Conservation (phyloP, 2,329 filamentous ascomycete genomes). For the Cadophora malorum region DNA sequence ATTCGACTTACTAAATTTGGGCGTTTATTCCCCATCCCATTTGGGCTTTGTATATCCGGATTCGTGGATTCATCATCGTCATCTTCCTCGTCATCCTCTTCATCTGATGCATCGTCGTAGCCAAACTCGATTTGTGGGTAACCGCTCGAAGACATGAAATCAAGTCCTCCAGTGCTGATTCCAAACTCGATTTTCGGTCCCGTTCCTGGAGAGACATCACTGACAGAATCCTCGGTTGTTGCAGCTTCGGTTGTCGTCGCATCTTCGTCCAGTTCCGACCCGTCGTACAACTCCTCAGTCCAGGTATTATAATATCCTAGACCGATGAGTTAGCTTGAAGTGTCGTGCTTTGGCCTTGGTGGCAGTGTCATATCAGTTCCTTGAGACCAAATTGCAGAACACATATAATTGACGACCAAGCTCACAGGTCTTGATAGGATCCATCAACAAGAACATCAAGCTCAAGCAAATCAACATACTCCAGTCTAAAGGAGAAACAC, state of each 20-base stretch:
- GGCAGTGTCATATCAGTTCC: not conserved
- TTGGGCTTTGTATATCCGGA: conserved; percentile 51
- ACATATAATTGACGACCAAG: not conserved
- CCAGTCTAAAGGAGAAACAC: not conserved
- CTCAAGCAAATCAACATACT: too few relatives aligned
- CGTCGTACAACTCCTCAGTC: conserved; percentile 75
- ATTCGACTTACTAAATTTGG: conserved; percentile 32
- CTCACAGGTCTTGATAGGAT: not conserved
- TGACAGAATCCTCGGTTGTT: conserved; percentile 39
- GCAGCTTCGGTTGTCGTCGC: conserved; percentile 54
- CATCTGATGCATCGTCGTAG: conserved; percentile 55
- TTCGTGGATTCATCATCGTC: conserved; percentile 53
- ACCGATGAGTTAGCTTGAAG: not conserved
- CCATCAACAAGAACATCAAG: not conserved
- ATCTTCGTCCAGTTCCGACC: conserved; percentile 62
- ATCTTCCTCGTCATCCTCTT: conserved; percentile 53
- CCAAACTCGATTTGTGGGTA: conserved; percentile 81
- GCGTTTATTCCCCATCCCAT: conserved; percentile 31
- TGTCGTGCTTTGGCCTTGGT: not conserved
- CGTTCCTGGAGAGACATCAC: conserved; percentile 39
- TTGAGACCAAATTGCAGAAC: not conserved
- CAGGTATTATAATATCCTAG: conserved; percentile 94
- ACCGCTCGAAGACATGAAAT: conserved; percentile 90
- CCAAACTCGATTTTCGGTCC: conserved; percentile 42
- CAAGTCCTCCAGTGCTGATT: conserved; percentile 77